Percentiles rank a stretch among this genome's conserved stretches.
Conservation (phyloP, 306 rosid genomes). For the Prunus dulcis region DNA sequence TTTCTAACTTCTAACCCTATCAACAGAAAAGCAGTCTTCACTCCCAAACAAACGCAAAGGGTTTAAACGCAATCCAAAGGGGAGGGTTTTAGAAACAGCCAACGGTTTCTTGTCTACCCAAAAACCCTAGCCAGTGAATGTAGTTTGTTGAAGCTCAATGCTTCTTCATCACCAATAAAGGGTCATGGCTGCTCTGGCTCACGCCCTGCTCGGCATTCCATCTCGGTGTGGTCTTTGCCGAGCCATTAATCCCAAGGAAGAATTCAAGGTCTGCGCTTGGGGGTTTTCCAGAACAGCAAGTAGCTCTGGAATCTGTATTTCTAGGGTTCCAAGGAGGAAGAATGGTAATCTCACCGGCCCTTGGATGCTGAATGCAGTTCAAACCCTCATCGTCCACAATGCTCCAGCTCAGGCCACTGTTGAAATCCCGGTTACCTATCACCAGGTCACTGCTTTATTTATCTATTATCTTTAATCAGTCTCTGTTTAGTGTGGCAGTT, state of each 20-base stretch:
- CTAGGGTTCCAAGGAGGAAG: constrained; percentile 33
- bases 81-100: constrained; percentile 6
- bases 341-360: constrained; percentile 31
- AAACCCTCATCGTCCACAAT: constrained; percentile 39
- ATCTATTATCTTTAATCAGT: background rate
- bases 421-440: constrained; percentile 78
- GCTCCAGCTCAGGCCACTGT: constrained; percentile 24
- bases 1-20: background rate
- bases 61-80: constrained; percentile 11
- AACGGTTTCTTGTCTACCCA: background rate
- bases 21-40: background rate
- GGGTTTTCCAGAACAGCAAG: constrained; percentile 11
- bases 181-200: constrained; percentile 47
- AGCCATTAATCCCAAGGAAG: background rate
- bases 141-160: background rate
- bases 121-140: constrained; percentile 3
- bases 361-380: constrained; percentile 54
- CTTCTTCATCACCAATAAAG: constrained; percentile 7
- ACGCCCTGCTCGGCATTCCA: constrained; percentile 39
- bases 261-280: background rate
- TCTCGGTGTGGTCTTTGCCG: constrained; percentile 30
- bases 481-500: background rate
- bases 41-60: background rate
- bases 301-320: constrained; percentile 23
- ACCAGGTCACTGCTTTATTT: constrained; percentile 49